Base-by-base conservation (phyloP, 495 filamentous ascomycete species). In the Extremus antarcticus region DNA sequence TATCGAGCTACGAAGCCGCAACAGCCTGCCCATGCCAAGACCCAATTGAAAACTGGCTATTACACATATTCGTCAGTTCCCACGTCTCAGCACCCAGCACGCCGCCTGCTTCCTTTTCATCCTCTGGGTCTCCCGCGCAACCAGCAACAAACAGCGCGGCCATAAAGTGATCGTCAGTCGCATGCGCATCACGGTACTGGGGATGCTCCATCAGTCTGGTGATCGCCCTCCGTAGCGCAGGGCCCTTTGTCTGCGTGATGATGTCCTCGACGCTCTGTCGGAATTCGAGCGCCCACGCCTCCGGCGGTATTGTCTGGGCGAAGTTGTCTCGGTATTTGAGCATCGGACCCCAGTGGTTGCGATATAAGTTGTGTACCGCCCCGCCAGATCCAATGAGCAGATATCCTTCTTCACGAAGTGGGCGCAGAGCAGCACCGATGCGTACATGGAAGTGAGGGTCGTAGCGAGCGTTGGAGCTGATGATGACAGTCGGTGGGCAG, bases 51-150 rank as follows among this genome's bases (percentile, higher is more conserved):
- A 76, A 81, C 65, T 82, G 78, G 54, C 71, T 74, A 64, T 82
- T 83, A 62, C 78, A 82, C 80, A 81, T 82, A 63, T 83, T 81
- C 79, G 71, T 75, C 66, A 83, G 65, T 66, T 84, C 81, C 80
- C 80, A 83, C 54, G 72, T 74, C 67, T 84, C 79, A 0, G 79
- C 81, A 11, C 65, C 73, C 58, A 82, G 43, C 11, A 66, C 62
- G 0, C 69, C 71, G 21, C 63, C 53, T 1, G 59, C 62, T 3
- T 70, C 74, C 41, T 64, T 59, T 62, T 81, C 78, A 38, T 77
- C 77, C 47, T 64, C 62, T 55, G 55, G 58, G 35, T 70, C 71
- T 11, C 77, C 78, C 20, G 67, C 72, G 8, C 73, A 69, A 16
- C 81, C 81, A 0, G 77, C 78, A 1, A 80, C 76, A 65, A 82